Evolutionary conservation across 352 stramenopile species (phyloP).

Genomic region (Phytophthora agathidicida): DNA sequence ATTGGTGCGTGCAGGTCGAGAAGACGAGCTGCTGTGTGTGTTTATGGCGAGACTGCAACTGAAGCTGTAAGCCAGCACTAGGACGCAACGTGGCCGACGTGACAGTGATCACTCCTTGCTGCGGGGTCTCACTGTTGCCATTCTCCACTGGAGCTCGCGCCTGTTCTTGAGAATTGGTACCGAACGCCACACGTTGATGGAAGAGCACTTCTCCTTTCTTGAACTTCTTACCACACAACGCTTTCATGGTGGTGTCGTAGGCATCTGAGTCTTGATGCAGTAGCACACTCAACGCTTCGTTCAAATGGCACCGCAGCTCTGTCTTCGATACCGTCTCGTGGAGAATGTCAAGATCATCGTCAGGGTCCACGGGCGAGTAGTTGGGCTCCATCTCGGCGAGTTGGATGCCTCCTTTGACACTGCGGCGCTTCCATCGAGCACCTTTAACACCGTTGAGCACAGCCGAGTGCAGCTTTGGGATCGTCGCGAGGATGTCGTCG

Average conservation of each 20-base stretch:
- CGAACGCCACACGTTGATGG: conserved; percentile 43
- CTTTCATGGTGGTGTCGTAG: conserved; percentile 54
- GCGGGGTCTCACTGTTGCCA: conserved; percentile 10
- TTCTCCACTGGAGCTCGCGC: conserved; percentile 8
- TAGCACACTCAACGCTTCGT: conserved; percentile 65
- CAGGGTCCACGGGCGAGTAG: conserved; percentile 33
- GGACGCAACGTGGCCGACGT: conserved; percentile 43
- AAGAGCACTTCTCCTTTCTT: conserved; percentile 55
- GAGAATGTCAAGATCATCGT: conserved; percentile 48
- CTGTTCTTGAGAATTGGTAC: conserved; percentile 22
- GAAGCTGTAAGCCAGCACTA: conserved; percentile 29
- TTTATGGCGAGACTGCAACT: conserved; percentile 41
- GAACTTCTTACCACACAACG: conserved; percentile 56
- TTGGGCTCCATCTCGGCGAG: conserved; percentile 47
- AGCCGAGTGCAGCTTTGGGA: conserved; percentile 58
- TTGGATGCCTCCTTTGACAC: conserved; percentile 45
- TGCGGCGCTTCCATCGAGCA: conserved; percentile 40
- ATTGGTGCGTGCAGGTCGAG: conserved; percentile 50
- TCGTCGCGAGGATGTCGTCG: conserved; percentile 63
- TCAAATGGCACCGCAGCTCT: conserved; percentile 58
- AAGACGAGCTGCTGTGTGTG: conserved; percentile 66
- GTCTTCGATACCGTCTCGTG: conserved; percentile 55
- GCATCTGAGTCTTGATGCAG: conserved; percentile 42
- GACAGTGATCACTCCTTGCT: conserved; percentile 42
- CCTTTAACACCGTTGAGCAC: conserved; percentile 41